Evolutionary conservation across 192 early-diverging fungal genomes (phyloP).

Genomic region (Gigaspora rosea): DNA sequence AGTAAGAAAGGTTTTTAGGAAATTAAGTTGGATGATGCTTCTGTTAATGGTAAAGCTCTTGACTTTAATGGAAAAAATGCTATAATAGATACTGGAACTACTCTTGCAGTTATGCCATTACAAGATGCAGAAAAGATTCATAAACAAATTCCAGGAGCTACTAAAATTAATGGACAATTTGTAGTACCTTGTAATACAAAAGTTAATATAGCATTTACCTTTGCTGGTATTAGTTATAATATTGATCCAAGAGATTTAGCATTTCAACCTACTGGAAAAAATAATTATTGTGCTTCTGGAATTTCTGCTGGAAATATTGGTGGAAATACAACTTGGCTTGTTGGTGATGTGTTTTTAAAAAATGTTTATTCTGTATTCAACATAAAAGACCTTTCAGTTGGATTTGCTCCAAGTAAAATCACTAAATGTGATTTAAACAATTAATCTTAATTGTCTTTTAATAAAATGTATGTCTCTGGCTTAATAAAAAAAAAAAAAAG

Average conservation of each 20-base stretch:
- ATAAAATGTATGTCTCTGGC: no score
- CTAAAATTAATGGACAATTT: background rate
- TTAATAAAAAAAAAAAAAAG: no score
- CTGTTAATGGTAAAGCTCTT: background rate
- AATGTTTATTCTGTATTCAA: slow-evolving; percentile 59
- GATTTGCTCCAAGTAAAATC: background rate
- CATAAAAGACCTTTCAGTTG: background rate
- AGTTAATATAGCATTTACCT: background rate
- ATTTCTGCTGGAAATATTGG: slow-evolving; percentile 18
- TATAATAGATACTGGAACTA: slow-evolving; percentile 55
- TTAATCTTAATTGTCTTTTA: no score
- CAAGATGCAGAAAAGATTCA: slow-evolving; percentile 39
- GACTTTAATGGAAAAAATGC: background rate
- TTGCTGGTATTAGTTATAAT: background rate
- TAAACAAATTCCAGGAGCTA: slow-evolving; percentile 41
- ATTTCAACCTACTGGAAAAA: background rate
- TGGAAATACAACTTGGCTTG: slow-evolving; percentile 37
- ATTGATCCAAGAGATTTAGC: background rate
- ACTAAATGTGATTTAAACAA: no score
- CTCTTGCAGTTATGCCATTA: slow-evolving; percentile 49
- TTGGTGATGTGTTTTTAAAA: slow-evolving; percentile 52
- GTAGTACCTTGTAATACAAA: background rate
- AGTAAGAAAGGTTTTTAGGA: background rate
- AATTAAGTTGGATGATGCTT: slow-evolving; percentile 2
- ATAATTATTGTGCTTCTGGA: slow-evolving; percentile 34